Base-by-base conservation (phyloP, 2,329 filamentous ascomycete genomes). In the Colletotrichum sublineola region DNA sequence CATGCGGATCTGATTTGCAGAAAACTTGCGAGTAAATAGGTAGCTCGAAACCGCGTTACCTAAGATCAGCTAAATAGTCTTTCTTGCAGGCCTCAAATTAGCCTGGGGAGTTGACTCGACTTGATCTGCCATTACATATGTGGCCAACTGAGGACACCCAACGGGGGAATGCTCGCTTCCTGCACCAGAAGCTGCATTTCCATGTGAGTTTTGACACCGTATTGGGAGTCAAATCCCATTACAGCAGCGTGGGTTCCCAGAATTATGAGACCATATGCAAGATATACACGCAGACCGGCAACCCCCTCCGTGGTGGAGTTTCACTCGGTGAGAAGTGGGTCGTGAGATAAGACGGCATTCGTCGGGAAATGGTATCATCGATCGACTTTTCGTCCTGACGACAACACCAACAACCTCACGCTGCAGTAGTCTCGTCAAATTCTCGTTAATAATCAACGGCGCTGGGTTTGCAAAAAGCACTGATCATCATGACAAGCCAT, bases 161-260 rank as follows among this genome's bases (percentile, higher is more conserved):
- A 66, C 0, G 75, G 74, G n/a, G 56, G 61, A 20, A 74, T 73
- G 44, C 66, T 71, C 4, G 64, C 74, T 24, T 75, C 62, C 12
- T 75, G 50, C 8, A 76, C 74, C 1, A 76, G 33, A 31, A 74
- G 36, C 48, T 71, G 68, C 48, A 75, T 69, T 63, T 76, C 73
- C 9, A 72, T 57, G 56, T 75, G 74, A 38, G 74, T 71, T 0
- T 69, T 62, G 24, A 65, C 48, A 3, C 71, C 75, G 36, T 69
- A 75, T 2, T 73, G 72, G 44, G 73, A 67, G 4, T 69, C 75
- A 18, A 68, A 31, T 0, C 71, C 66, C 6, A 65, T 68, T 0
- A 73, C 73, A 42, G 73, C 70, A 12, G 74, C 65, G 56, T 76
- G 73, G n/a, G 74, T 73, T 15, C 71, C 74, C 56, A 74, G 64